Percentiles rank a stretch among this genome's conserved stretches.
Evolutionary conservation across 2,329 filamentous ascomycete species (phyloP).

Genomic region (Botrytis porri): DNA sequence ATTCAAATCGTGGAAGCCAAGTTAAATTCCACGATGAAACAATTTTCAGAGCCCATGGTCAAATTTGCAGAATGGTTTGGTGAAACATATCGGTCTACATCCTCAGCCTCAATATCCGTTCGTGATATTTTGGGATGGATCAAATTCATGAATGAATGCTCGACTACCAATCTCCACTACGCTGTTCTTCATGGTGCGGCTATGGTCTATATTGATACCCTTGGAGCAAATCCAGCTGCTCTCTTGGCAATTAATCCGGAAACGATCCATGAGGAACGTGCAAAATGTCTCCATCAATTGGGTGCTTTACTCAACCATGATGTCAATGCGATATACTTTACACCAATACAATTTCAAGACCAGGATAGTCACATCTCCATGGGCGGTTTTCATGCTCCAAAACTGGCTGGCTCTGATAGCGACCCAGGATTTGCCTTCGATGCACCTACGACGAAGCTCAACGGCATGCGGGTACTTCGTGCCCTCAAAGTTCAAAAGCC

Average conservation of each 20-base stretch:
- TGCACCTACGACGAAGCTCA: constrained; percentile 84
- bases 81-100: constrained; percentile 69
- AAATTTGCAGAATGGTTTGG: constrained; percentile 94
- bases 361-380: constrained; percentile 57
- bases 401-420: constrained; percentile 47
- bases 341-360: constrained; percentile 56
- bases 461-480: constrained; percentile 85
- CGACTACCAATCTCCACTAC: constrained; percentile 44
- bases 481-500: constrained; percentile 87
- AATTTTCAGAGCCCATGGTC: constrained; percentile 68
- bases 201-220: constrained; percentile 92
- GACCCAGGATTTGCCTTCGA: constrained; percentile 73
- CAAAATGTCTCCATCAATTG: constrained; percentile 70
- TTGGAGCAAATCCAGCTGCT: constrained; percentile 92
- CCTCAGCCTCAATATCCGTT: constrained; percentile 78
- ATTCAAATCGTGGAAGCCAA: constrained; percentile 82
- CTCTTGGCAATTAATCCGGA: constrained; percentile 70
- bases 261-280: constrained; percentile 68
- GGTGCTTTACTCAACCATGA: constrained; percentile 63
- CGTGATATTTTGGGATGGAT: constrained; percentile 93
- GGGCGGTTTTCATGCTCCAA: constrained; percentile 70
- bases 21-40: constrained; percentile 53
- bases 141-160: constrained; percentile 73
- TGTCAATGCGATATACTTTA: constrained; percentile 62
- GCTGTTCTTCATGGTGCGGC: constrained; percentile 79